phyloP scores from a whole-genome alignment of 1,284 basidiomycete genomes.

The Pseudozyma sp. region DNA sequence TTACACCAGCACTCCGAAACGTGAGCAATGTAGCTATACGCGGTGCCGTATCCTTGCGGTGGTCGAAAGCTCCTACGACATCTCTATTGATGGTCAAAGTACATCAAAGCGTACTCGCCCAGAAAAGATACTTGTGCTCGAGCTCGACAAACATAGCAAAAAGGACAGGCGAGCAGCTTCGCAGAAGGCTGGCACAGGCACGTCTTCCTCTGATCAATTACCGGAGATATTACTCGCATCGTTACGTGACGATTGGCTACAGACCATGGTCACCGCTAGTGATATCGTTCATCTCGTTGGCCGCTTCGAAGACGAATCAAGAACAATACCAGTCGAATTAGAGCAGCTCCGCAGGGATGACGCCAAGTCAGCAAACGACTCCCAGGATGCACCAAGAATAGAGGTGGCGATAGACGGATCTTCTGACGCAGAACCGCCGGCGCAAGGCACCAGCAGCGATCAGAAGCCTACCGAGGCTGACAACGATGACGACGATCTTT shows the following conservation, averaged over 20 bases:
- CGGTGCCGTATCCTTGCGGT: slow-evolving; percentile 31
- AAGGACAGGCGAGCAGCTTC: slow-evolving; percentile 14
- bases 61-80: slow-evolving; percentile 25
- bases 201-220: background rate
- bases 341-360: background rate
- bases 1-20: background rate
- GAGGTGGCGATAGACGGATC: slow-evolving; percentile 15
- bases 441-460: background rate
- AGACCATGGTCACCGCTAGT: slow-evolving; percentile 35
- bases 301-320: slow-evolving; percentile 27
- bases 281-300: slow-evolving; percentile 58
- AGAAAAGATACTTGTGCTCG: slow-evolving; percentile 37
- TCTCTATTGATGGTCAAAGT: slow-evolving; percentile 1
- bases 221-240: slow-evolving; percentile 35
- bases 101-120: slow-evolving; percentile 18
- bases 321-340: slow-evolving; percentile 12
- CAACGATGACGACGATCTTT: slow-evolving; percentile 47
- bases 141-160: slow-evolving; percentile 16
- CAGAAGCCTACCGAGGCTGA: background rate
- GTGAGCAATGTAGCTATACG: slow-evolving; percentile 23
- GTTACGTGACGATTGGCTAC: slow-evolving; percentile 61
- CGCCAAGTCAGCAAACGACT: background rate
- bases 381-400: slow-evolving; percentile 1
- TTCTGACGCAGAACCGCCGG: too few species aligned
- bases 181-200: background rate